Conservation (phyloP, 768 basidiomycete genomes). For the Mycena crocata region DNA sequence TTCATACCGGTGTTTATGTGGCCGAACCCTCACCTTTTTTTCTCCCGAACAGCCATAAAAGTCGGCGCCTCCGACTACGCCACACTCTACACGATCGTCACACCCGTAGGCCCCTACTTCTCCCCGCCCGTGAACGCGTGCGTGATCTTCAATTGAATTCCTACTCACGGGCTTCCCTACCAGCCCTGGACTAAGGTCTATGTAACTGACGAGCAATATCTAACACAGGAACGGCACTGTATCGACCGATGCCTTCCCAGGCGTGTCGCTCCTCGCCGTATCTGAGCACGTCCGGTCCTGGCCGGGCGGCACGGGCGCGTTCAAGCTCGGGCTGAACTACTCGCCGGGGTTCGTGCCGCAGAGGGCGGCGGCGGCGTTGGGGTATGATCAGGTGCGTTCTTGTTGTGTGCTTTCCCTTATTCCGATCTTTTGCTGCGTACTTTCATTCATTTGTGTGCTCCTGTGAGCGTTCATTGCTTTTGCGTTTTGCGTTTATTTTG, state of each 20-base stretch:
- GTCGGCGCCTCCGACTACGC: constrained; percentile 81
- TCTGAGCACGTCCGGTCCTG: constrained; percentile 57
- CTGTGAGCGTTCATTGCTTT: no score
- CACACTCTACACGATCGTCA: constrained; percentile 78
- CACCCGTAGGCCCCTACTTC: constrained; percentile 84
- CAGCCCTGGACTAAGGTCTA: no score
- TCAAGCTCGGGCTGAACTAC: constrained; percentile 81
- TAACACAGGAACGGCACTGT: no score
- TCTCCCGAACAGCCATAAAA: constrained; percentile 55
- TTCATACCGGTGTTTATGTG: no score
- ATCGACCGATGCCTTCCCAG: constrained; percentile 46
- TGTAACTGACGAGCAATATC: no score
- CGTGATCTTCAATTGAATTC: no score
- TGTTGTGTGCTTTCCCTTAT: no score
- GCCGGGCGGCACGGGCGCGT: constrained; percentile 79
- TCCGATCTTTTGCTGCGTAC: no score
- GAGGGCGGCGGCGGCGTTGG: constrained; percentile 69
- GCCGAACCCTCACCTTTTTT: constrained; percentile 57
- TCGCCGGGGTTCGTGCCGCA: constrained; percentile 71
- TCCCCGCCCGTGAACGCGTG: no score
- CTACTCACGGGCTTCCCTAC: no score
- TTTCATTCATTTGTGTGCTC: no score
- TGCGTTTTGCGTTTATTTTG: no score
- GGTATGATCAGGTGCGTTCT: constrained; percentile 84
- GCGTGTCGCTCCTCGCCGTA: constrained; percentile 55